Evolutionary conservation across 331 rosid genomes (phyloP).

Genomic region (Prunus yedoensis): DNA sequence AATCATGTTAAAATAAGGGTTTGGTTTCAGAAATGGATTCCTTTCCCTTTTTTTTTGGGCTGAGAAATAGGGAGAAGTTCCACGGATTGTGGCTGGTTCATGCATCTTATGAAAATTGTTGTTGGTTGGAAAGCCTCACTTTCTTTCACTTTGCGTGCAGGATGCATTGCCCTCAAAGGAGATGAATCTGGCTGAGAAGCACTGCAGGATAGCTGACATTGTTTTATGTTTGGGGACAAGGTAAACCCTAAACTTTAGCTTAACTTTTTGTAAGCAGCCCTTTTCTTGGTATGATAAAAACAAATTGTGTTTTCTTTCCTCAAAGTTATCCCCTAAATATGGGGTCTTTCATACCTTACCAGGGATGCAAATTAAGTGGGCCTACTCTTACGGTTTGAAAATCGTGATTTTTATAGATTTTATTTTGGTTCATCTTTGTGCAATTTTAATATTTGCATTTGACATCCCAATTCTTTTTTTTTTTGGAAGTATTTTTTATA

Average conservation of each 20-base stretch:
- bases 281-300: not conserved
- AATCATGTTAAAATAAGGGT: not conserved
- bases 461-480: not conserved
- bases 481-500: no score
- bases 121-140: constrained; percentile 4
- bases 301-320: not conserved
- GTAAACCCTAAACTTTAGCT: constrained; percentile 33
- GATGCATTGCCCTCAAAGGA: constrained; percentile 95
- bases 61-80: not conserved
- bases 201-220: constrained; percentile 91
- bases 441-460: not conserved
- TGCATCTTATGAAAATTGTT: not conserved
- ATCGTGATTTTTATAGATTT: not conserved
- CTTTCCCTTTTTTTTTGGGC: not conserved
- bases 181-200: constrained; percentile 94
- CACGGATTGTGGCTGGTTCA: not conserved
- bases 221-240: constrained; percentile 97
- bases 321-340: not conserved
- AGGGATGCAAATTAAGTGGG: not conserved
- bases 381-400: not conserved
- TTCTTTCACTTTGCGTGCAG: constrained; percentile 38
- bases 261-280: not conserved
- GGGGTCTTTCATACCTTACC: not conserved
- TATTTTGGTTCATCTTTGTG: not conserved
- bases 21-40: not conserved